These are phyloP conservation scores for Parietaria judaica DNA, from an alignment of 306 rosid species.

Conservation along the genomic window DNA sequence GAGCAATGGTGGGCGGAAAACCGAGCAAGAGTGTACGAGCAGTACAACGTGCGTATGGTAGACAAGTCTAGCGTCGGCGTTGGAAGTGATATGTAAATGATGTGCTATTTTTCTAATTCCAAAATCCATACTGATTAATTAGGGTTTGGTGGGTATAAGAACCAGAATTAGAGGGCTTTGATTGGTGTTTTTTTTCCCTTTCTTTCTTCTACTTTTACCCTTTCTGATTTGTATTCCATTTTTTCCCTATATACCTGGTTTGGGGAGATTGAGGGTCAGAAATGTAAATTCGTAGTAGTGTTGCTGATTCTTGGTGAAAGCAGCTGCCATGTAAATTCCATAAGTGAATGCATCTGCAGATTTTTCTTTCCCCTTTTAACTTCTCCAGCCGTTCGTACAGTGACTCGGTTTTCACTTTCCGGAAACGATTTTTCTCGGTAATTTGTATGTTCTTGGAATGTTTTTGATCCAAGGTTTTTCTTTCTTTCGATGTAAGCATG, in stretches of 20 bases:
- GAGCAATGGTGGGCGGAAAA: conserved; percentile 99
- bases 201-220: background rate
- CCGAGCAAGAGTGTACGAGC: conserved; percentile 75
- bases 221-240: conserved; percentile 53
- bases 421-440: background rate
- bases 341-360: conserved; percentile 49
- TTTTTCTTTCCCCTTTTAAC: conserved; percentile 7
- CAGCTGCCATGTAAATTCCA: conserved; percentile 71
- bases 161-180: conserved; percentile 59
- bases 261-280: conserved; percentile 72
- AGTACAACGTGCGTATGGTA: conserved; percentile 66
- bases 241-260: conserved; percentile 65
- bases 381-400: conserved; percentile 26
- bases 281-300: conserved; percentile 77
- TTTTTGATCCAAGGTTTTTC: background rate
- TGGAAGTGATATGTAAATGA: conserved; percentile 81
- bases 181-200: conserved; percentile 43
- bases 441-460: background rate
- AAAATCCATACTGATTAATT: conserved; percentile 36
- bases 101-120: conserved; percentile 32
- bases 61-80: conserved; percentile 81
- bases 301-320: conserved; percentile 52
- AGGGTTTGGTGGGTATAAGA: conserved; percentile 53
- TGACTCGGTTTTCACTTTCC: conserved; percentile 3
- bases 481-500: background rate